phyloP scores from a whole-genome alignment of 2,329 filamentous ascomycete species.

The Pseudogymnoascus sp. region DNA sequence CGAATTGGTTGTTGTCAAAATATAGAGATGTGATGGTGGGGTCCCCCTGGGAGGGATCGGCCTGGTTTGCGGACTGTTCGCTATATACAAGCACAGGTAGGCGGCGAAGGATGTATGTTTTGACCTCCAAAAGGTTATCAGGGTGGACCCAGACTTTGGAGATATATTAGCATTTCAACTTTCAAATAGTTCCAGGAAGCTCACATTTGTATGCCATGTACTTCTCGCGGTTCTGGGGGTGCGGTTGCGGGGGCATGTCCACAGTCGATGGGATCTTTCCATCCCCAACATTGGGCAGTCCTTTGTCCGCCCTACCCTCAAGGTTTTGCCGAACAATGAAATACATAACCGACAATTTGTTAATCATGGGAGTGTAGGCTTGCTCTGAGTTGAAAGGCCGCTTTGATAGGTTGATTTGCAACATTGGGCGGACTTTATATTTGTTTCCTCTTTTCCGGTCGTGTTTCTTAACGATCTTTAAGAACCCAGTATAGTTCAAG shows the following conservation, averaged over 20 bases:
- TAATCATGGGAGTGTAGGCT: conserved; percentile 82
- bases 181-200: conserved; percentile 21
- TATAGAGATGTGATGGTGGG: conserved; percentile 93
- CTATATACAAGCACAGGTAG: conserved; percentile 92
- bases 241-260: conserved; percentile 37
- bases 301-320: conserved; percentile 44
- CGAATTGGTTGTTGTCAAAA: conserved; percentile 83
- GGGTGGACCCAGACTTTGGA: conserved; percentile 80
- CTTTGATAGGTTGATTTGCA: conserved; percentile 82
- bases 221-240: conserved; percentile 58
- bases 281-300: conserved; percentile 28
- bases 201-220: conserved; percentile 84
- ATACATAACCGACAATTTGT: conserved; percentile 91
- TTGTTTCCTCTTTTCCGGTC: conserved; percentile 82
- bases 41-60: conserved; percentile 69
- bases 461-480: conserved; percentile 99
- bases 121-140: conserved; percentile 93
- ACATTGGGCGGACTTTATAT: conserved; percentile 84
- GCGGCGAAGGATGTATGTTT: conserved; percentile 86
- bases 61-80: conserved; percentile 73
- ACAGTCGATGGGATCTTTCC: conserved; percentile 21
- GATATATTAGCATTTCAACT: neutral
- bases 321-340: conserved; percentile 84
- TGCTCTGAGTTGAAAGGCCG: conserved; percentile 88
- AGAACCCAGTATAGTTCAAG: conserved; percentile 94